A percentile compares a stretch with the other conserved stretches of the same genome.
phyloP scores from a whole-genome alignment of 2,329 filamentous ascomycete species.

The Apiospora marii region DNA sequence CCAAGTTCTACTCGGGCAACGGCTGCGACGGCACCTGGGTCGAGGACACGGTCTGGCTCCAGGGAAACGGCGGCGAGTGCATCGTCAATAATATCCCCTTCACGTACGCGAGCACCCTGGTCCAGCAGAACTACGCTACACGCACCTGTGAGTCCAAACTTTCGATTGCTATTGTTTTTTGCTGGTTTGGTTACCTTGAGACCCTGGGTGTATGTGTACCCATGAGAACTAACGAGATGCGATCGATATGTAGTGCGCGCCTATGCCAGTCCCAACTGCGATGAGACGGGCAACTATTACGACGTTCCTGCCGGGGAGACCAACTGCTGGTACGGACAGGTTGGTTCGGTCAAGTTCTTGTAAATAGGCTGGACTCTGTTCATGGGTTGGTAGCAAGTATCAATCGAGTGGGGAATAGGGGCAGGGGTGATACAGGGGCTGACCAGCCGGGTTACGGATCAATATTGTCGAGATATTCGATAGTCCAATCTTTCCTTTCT shows the following conservation, averaged over 20 bases:
- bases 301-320: slow-evolving; percentile 21
- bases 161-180: too few relatives aligned
- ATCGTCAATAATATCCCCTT: slow-evolving; percentile 24
- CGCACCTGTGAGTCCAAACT: slow-evolving; percentile 23
- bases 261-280: slow-evolving; percentile 20
- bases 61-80: slow-evolving; percentile 21
- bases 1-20: slow-evolving; percentile 26
- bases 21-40: slow-evolving; percentile 27
- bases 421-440: too few relatives aligned
- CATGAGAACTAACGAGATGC: neutral
- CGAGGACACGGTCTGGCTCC: slow-evolving; percentile 28
- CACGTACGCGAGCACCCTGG: slow-evolving; percentile 24
- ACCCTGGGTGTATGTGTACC: neutral
- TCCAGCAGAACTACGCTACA: slow-evolving; percentile 26
- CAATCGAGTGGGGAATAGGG: neutral
- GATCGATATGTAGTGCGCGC: slow-evolving; percentile 26
- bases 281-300: slow-evolving; percentile 24
- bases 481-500: neutral
- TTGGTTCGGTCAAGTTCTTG: slow-evolving; percentile 25
- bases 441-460: neutral
- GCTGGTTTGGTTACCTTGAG: neutral
- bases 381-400: neutral
- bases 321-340: slow-evolving; percentile 18
- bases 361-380: neutral
- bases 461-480: neutral